A percentile compares a stretch with the other conserved stretches of the same genome.
phyloP scores from a whole-genome alignment of 2,329 filamentous ascomycete genomes.

The Nannizzia gypsea region DNA sequence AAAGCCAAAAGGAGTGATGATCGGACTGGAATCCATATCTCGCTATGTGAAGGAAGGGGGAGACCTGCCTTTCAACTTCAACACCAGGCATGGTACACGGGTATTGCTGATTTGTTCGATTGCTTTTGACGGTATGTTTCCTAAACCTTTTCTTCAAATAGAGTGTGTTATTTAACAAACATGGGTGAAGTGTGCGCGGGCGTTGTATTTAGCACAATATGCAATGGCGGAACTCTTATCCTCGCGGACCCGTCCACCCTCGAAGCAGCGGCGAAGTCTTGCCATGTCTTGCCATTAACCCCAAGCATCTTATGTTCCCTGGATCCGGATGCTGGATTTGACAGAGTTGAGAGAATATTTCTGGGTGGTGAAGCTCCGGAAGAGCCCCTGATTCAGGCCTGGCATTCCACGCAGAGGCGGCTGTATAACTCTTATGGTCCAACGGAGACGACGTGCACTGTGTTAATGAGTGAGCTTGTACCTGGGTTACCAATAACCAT shows the following conservation, averaged over 20 bases:
- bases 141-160: background rate
- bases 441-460: constrained; percentile 1
- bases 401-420: background rate
- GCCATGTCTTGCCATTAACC: background rate
- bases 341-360: background rate
- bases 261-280: background rate
- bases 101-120: constrained; percentile 2
- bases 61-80: background rate
- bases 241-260: background rate
- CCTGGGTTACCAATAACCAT: constrained; percentile 11
- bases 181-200: background rate
- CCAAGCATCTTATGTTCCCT: background rate
- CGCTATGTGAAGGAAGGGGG: constrained; percentile 5
- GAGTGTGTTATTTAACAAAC: background rate
- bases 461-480: background rate
- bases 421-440: constrained; percentile 2
- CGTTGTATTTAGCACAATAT: background rate
- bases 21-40: constrained; percentile 7
- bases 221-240: background rate
- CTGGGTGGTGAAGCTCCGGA: background rate
- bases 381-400: background rate
- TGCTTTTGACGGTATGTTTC: constrained; percentile 4
- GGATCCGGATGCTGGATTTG: background rate
- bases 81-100: background rate
- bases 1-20: constrained; percentile 7